A percentile compares a stretch with the other conserved stretches of the same genome.
Evolutionary conservation across 2,329 filamentous ascomycete genomes (phyloP).

Genomic region (Neonectria coccinea): DNA sequence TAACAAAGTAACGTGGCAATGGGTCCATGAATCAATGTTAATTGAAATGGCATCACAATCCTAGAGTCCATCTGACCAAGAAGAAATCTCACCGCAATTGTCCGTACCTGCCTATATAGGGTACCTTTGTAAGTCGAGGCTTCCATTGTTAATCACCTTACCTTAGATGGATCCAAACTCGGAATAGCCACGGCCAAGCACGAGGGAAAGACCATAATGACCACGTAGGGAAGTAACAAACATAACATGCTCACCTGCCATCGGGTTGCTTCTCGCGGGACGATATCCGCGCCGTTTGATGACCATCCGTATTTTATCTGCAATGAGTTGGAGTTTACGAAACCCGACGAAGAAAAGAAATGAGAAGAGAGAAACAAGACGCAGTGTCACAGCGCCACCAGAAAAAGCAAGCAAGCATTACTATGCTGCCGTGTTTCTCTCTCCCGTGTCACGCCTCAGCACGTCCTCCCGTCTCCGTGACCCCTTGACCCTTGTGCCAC

Average conservation of each 20-base stretch:
- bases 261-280: neutral
- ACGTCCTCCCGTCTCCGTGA: neutral
- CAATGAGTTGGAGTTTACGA: neutral
- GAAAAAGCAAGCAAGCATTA: neutral
- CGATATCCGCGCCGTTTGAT: neutral
- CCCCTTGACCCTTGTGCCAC: neutral
- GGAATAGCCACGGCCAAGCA: neutral
- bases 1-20: conserved; percentile 7
- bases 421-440: neutral
- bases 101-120: neutral
- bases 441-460: neutral
- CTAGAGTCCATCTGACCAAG: conserved; percentile 10
- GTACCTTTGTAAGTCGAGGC: neutral
- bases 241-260: neutral
- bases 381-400: neutral
- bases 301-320: neutral
- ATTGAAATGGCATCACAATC: neutral
- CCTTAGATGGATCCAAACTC: conserved; percentile 9
- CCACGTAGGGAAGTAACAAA: neutral
- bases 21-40: conserved; percentile 21
- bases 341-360: neutral
- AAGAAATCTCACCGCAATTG: conserved; percentile 1
- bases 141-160: neutral
- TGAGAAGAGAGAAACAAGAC: neutral
- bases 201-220: neutral